phyloP scores from a whole-genome alignment of 225 moss, liverwort and hornwort species.

The Physcomitrium patens region DNA sequence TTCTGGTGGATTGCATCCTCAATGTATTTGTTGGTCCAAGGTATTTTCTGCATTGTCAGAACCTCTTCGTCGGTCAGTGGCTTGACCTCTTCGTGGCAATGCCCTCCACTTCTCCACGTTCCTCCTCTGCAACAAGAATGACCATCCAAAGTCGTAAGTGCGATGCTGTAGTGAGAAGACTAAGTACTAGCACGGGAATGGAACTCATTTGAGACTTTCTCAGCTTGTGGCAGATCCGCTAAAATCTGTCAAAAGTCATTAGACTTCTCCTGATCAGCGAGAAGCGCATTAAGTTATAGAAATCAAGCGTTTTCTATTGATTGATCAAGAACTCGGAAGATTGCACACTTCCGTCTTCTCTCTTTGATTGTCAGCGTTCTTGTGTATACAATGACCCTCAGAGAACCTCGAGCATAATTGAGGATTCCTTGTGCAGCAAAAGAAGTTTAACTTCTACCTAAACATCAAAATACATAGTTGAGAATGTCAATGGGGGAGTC shows the following conservation, averaged over 20 bases:
- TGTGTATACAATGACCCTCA: too few species aligned
- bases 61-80: constrained; percentile 46
- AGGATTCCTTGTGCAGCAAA: too few species aligned
- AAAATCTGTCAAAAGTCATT: background rate
- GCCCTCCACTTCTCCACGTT: constrained; percentile 46
- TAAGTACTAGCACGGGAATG: background rate
- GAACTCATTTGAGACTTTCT: background rate
- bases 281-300: too few species aligned
- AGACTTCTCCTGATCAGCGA: too few species aligned
- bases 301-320: too few species aligned
- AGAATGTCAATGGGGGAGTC: background rate
- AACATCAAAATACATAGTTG: too few species aligned
- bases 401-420: too few species aligned
- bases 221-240: background rate
- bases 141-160: background rate
- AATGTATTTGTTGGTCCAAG: constrained; percentile 45
- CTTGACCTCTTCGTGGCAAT: constrained; percentile 40
- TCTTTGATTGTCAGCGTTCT: too few species aligned
- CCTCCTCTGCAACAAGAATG: constrained; percentile 39
- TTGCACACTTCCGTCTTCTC: too few species aligned
- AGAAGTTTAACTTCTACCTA: too few species aligned
- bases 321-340: too few species aligned
- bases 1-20: constrained; percentile 25
- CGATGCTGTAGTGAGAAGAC: background rate
- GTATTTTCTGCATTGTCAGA: constrained; percentile 16